Percentiles rank a stretch among this genome's conserved stretches.
Evolutionary conservation across 257 asterid species (phyloP).

Genomic region (Solanum phureja): DNA sequence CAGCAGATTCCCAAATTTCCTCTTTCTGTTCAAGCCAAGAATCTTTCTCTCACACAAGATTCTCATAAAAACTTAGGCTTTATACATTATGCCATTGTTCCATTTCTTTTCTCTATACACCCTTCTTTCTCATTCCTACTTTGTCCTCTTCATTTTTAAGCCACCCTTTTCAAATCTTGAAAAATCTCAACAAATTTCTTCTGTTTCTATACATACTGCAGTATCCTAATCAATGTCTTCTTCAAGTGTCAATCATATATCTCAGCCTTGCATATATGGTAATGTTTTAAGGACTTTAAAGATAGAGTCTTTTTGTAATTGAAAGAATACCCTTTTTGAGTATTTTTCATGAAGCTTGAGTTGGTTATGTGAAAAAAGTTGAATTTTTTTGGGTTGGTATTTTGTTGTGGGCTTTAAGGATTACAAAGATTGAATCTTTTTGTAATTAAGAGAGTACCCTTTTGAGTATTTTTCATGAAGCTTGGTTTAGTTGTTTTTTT

Average conservation of each 20-base stretch:
- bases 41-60: slow-evolving; percentile 1
- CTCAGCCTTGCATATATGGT: slow-evolving; percentile 90
- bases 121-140: slow-evolving; percentile 10
- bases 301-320: slow-evolving; percentile 6
- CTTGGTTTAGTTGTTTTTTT: neutral
- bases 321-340: neutral
- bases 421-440: neutral
- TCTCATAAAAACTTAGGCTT: slow-evolving; percentile 47
- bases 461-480: slow-evolving; percentile 1
- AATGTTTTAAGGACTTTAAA: neutral
- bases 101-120: slow-evolving; percentile 8
- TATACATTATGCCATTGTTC: slow-evolving; percentile 78
- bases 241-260: slow-evolving; percentile 57
- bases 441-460: slow-evolving; percentile 1
- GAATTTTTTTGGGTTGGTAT: neutral
- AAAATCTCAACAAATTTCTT: slow-evolving; percentile 27
- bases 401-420: neutral
- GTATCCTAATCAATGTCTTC: slow-evolving; percentile 49
- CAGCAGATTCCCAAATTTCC: slow-evolving; percentile 11
- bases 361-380: neutral
- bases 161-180: slow-evolving; percentile 4
- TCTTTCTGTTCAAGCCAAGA: slow-evolving; percentile 8
- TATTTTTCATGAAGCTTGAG: neutral
- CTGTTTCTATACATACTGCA: slow-evolving; percentile 26
- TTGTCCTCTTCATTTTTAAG: slow-evolving; percentile 19